Evolutionary conservation across 2,329 filamentous ascomycete genomes (phyloP).

Genomic region (Phoma sp.): DNA sequence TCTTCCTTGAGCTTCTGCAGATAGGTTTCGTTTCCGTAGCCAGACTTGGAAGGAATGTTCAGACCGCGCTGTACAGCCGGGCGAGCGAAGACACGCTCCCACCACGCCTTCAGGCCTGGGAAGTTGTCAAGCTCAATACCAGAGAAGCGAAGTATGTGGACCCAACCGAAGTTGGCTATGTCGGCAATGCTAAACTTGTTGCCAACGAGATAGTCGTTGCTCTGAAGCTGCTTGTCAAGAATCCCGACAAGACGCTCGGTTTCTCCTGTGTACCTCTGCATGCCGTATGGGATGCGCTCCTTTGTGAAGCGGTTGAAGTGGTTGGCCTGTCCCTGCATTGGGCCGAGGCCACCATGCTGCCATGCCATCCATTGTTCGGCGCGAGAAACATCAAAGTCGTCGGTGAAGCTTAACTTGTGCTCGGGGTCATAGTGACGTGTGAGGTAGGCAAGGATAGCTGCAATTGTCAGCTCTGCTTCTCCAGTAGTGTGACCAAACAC

Average conservation of each 20-base stretch:
- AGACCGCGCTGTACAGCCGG: slow-evolving; percentile 53
- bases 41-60: slow-evolving; percentile 46
- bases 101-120: slow-evolving; percentile 55
- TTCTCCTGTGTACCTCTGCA: slow-evolving; percentile 57
- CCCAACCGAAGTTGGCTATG: slow-evolving; percentile 56
- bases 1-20: slow-evolving; percentile 55
- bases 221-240: slow-evolving; percentile 52
- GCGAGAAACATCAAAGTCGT: slow-evolving; percentile 55
- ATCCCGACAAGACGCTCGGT: slow-evolving; percentile 57
- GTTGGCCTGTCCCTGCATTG: slow-evolving; percentile 54
- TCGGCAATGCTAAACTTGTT: slow-evolving; percentile 57
- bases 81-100: slow-evolving; percentile 51
- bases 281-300: slow-evolving; percentile 55
- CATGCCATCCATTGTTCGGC: slow-evolving; percentile 71
- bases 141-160: slow-evolving; percentile 51
- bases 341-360: slow-evolving; percentile 56
- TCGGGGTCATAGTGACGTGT: slow-evolving; percentile 57
- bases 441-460: slow-evolving; percentile 55
- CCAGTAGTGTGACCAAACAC: slow-evolving; percentile 4
- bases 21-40: slow-evolving; percentile 53
- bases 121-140: slow-evolving; percentile 53
- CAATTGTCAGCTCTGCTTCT: slow-evolving; percentile 13
- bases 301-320: slow-evolving; percentile 53
- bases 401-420: slow-evolving; percentile 56
- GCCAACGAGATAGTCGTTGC: slow-evolving; percentile 54